A percentile compares a stretch with the other conserved stretches of the same genome.
Conservation (phyloP, 768 basidiomycete genomes). For the Leucocoprinus sp. region DNA sequence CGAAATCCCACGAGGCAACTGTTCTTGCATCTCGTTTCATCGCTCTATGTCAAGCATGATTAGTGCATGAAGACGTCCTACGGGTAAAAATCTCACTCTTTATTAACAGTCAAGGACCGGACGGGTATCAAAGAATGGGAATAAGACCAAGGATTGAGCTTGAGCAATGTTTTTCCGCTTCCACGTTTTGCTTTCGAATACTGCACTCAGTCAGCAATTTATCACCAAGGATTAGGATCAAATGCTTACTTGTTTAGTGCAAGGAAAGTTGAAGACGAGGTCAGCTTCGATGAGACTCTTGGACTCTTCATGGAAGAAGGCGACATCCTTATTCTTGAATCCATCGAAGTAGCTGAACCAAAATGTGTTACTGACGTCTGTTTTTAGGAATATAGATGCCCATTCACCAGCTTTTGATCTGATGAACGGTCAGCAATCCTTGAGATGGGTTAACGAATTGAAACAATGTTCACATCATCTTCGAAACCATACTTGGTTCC, state of each 20-base stretch:
- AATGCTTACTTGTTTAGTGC: slow-evolving; percentile 55
- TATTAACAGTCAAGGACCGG: slow-evolving; percentile 28
- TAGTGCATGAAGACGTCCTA: neutral
- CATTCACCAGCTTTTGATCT: slow-evolving; percentile 44
- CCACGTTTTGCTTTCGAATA: slow-evolving; percentile 30
- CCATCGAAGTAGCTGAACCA: slow-evolving; percentile 56
- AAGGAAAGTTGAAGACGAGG: slow-evolving; percentile 74
- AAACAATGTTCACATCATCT: slow-evolving; percentile 34
- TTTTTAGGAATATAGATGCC: neutral
- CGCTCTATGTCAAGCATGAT: slow-evolving; percentile 20
- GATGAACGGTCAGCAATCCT: neutral
- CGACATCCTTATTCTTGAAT: slow-evolving; percentile 71
- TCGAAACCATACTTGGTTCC: slow-evolving; percentile 73
- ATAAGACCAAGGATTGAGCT: slow-evolving; percentile 29
- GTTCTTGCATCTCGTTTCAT: slow-evolving; percentile 60
- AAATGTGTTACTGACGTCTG: neutral
- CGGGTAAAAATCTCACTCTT: slow-evolving; percentile 23
- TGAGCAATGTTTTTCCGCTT: slow-evolving; percentile 17
- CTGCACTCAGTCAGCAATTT: slow-evolving; percentile 15
- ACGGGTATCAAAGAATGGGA: slow-evolving; percentile 25
- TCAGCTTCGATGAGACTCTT: slow-evolving; percentile 77
- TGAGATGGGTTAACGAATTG: neutral
- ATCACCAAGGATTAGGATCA: neutral
- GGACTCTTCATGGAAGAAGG: slow-evolving; percentile 67
- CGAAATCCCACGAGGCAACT: slow-evolving; percentile 68